Conservation (phyloP, 306 rosid genomes). For the Ammopiptanthus mongolicus region DNA sequence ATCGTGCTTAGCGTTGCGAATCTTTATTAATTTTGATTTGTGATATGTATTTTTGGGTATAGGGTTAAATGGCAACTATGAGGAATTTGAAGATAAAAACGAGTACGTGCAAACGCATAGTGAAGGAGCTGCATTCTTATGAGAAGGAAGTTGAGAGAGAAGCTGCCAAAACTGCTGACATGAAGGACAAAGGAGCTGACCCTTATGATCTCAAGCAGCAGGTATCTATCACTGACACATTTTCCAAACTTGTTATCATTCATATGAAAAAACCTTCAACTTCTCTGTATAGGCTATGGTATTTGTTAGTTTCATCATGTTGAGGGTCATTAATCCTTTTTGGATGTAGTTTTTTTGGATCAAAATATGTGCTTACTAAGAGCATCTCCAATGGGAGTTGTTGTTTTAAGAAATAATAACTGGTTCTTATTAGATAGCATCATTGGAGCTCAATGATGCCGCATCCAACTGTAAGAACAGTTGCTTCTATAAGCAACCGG, state of each 20-base stretch:
- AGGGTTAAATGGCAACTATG: slow-evolving; percentile 53
- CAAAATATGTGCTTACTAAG: neutral
- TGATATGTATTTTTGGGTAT: neutral
- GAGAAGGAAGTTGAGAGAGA: slow-evolving; percentile 88
- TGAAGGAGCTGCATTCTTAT: slow-evolving; percentile 79
- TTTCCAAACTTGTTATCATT: neutral
- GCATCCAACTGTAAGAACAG: no score
- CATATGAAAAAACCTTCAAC: neutral
- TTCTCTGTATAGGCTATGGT: neutral
- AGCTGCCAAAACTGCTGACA: slow-evolving; percentile 77
- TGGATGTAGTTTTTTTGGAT: neutral
- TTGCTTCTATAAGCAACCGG: no score
- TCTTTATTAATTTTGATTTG: neutral
- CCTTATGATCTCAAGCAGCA: slow-evolving; percentile 87
- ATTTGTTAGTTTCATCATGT: neutral
- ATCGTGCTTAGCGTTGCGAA: neutral
- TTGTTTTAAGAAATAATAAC: no score
- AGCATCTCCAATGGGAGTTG: no score
- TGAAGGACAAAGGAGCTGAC: slow-evolving; percentile 83
- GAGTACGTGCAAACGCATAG: slow-evolving; percentile 67
- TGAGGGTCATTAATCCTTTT: neutral
- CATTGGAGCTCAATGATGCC: no score
- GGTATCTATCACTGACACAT: slow-evolving; percentile 36
- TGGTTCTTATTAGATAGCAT: no score
- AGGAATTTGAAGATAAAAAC: slow-evolving; percentile 76